Evolutionary conservation across 169 alveolate species (phyloP).

Genomic region (Plasmodium billcollinsi): DNA sequence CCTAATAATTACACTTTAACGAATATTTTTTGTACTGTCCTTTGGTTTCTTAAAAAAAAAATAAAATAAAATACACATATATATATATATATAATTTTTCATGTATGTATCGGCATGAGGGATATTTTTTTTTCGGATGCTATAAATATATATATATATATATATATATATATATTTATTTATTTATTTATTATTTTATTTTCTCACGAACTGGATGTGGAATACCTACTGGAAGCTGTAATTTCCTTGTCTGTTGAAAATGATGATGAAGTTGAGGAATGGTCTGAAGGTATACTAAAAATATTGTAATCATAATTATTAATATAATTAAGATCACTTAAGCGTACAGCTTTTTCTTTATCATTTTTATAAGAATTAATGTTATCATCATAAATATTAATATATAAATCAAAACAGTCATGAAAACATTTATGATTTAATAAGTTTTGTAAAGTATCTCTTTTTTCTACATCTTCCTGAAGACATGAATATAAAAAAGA

Average conservation of each 20-base stretch:
- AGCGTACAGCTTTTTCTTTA: slow-evolving; percentile 57
- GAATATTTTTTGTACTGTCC: not conserved
- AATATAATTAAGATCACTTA: slow-evolving; percentile 38
- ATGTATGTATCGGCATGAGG: too few relatives aligned
- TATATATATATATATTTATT: too few relatives aligned
- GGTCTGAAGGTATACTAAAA: slow-evolving; percentile 48
- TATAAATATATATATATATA: too few relatives aligned
- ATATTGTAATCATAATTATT: slow-evolving; percentile 50
- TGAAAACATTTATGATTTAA: slow-evolving; percentile 48
- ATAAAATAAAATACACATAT: not conserved
- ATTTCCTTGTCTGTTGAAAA: slow-evolving; percentile 18
- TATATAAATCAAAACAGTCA: slow-evolving; percentile 59
- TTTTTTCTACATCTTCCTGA: slow-evolving; percentile 1
- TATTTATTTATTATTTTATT: too few relatives aligned
- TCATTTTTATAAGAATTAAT: slow-evolving; percentile 69
- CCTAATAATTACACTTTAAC: too few relatives aligned
- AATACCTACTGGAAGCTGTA: slow-evolving; percentile 29
- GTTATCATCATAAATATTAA: slow-evolving; percentile 66
- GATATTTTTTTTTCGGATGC: too few relatives aligned
- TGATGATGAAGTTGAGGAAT: slow-evolving; percentile 12
- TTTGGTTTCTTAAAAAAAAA: not conserved
- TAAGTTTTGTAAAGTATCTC: slow-evolving; percentile 26
- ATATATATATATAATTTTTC: too few relatives aligned
- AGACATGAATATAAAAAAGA: slow-evolving; percentile 28
- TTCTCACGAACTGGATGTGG: slow-evolving; percentile 15